Evolutionary conservation across 441 rosid species (phyloP), one percentile per base, ranked within the genome.

Genomic region (Gossypium trilobum): DNA sequence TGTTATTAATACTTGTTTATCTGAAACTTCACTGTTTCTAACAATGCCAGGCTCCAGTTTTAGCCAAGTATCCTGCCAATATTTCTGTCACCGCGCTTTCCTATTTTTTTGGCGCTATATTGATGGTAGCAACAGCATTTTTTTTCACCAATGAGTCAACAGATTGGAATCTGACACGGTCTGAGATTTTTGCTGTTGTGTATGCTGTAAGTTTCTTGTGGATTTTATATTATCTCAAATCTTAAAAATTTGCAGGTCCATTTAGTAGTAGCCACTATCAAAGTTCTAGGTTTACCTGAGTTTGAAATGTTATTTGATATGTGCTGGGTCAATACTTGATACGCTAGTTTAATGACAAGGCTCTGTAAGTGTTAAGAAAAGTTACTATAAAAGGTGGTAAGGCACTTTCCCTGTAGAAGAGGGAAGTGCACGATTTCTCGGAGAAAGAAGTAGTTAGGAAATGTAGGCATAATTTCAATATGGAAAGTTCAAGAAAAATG

Each of bases 71-170:
- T 81, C 97, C 95, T 3, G 91, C 97, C 76, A 92, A 84, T 82
- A 81, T 95, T 76, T 91, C 97, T 22, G 96, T 95, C 73, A 83
- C 95, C 51, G 97, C 99, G 11, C 81, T 73, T 70, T 87, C 99
- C 65, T 95, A 91, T 84, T 82, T 82, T 66, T 95, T 89, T 68
- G 99, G 99, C 58, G 83, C 97, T 71, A 8, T 84, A 22, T 83
- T 91, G 50, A 88, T 95, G 96, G 93, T 92, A 42, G 61, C 81
- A 65, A 84, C 92, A 42, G 89, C 96, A 68, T 80, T 87, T 79
- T 80, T 89, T 77, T 36, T 75, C 77, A 91, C 85, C 33, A 87
- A 78, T 57, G 96, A 86, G 73, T 85, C 95, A 73, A 85, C 90
- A 64, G 91, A 88, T 54, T 92, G 97, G 99, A 85, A 70, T 77